phyloP scores from a whole-genome alignment of 352 stramenopile species.

The Pythium dissotocum region DNA sequence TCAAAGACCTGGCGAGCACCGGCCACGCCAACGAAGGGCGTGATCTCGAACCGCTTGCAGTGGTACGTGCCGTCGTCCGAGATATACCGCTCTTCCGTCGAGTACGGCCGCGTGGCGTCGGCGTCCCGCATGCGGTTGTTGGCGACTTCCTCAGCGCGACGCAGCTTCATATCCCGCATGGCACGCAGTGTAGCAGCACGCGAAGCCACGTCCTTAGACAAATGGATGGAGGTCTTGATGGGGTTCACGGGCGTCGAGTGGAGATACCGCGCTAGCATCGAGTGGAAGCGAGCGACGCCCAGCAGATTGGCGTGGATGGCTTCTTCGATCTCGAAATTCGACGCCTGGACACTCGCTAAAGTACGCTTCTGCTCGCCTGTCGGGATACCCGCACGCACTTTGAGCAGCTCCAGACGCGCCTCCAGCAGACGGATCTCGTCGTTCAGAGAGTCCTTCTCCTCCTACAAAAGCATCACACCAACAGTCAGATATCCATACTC shows the following conservation, averaged over 20 bases:
- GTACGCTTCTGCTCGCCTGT: constrained; percentile 7
- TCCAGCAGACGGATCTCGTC: constrained; percentile 27
- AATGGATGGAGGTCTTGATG: constrained; percentile 19
- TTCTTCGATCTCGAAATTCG: constrained; percentile 22
- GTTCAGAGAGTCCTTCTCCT: constrained; percentile 23
- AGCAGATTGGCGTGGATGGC: constrained; percentile 24
- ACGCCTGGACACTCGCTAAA: constrained; percentile 12
- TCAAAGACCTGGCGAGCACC: constrained; percentile 32
- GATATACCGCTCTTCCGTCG: constrained; percentile 15
- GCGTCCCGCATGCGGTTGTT: constrained; percentile 17
- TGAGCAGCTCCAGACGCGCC: constrained; percentile 23
- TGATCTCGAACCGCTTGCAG: constrained; percentile 34
- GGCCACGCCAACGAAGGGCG: constrained; percentile 41
- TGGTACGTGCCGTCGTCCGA: constrained; percentile 19
- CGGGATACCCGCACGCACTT: constrained; percentile 13
- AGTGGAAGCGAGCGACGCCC: constrained; percentile 16
- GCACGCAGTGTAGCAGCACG: constrained; percentile 22
- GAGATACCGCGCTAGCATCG: constrained; percentile 21
- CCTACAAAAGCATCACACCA: constrained; percentile 4
- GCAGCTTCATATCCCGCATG: constrained; percentile 22
- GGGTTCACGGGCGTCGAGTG: constrained; percentile 21
- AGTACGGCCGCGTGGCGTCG: constrained; percentile 22
- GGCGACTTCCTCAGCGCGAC: constrained; percentile 9
- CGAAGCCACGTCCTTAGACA: constrained; percentile 12
- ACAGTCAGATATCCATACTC: background rate